Evolutionary conservation across 257 asterid genomes (phyloP).

Genomic region (Hygrophila difformis): DNA sequence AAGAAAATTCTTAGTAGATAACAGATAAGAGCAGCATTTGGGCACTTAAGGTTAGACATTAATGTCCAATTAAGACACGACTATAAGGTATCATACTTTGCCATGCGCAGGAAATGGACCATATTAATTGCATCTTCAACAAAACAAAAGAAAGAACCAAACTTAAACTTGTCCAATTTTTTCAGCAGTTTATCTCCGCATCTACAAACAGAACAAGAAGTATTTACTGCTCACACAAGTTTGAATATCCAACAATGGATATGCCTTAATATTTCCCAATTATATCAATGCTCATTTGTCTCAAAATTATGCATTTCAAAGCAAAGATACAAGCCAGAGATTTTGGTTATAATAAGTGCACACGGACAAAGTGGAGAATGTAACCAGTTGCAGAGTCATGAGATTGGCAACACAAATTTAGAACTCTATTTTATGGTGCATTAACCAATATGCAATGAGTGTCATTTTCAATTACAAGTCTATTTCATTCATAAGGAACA

Average conservation of each 20-base stretch:
- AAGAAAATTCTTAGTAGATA: not conserved
- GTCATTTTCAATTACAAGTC: too few relatives aligned
- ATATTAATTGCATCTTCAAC: too few relatives aligned
- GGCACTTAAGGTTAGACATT: not conserved
- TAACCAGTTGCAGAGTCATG: not conserved
- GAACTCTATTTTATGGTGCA: not conserved
- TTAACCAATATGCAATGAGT: not conserved
- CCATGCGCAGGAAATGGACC: too few relatives aligned
- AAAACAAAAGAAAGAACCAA: too few relatives aligned
- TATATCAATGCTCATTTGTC: not conserved
- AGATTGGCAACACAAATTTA: not conserved
- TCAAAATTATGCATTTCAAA: not conserved
- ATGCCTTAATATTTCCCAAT: not conserved
- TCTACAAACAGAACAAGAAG: too few relatives aligned
- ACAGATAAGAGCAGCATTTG: not conserved
- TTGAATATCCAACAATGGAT: too few relatives aligned
- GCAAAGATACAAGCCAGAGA: not conserved
- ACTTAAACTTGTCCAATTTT: too few relatives aligned
- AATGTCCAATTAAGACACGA: not conserved
- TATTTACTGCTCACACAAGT: too few relatives aligned
- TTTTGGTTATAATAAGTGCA: not conserved
- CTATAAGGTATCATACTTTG: too few relatives aligned
- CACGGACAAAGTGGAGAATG: not conserved
- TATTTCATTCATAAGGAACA: slow-evolving; percentile 3
- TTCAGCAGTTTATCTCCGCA: too few relatives aligned